These are phyloP conservation scores for Trichomonas vaginalis DNA, from an alignment of 208 protist genomes.

Conservation along the genomic window DNA sequence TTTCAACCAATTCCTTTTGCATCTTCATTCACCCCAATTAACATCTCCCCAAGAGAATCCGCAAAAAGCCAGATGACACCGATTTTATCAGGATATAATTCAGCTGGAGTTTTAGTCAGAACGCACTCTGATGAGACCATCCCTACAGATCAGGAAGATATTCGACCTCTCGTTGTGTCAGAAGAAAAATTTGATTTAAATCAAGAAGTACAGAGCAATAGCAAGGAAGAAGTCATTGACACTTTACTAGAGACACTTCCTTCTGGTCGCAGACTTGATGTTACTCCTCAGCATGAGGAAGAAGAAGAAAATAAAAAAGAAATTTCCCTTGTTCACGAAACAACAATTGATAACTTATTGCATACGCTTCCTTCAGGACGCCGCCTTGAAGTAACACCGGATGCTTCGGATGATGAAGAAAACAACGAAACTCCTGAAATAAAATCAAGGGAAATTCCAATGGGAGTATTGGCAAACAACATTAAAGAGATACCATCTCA, in stretches of 20 bases:
- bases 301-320: background rate
- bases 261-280: background rate
- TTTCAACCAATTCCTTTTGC: background rate
- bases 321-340: background rate
- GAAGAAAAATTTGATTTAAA: background rate
- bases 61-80: background rate
- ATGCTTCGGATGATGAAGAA: background rate
- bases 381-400: background rate
- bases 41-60: background rate
- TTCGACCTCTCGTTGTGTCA: background rate
- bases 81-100: background rate
- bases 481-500: background rate
- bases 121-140: background rate
- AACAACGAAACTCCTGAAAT: background rate
- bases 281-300: background rate
- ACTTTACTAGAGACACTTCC: background rate
- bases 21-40: background rate
- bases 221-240: background rate
- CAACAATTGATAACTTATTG: background rate
- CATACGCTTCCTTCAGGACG: background rate
- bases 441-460: background rate
- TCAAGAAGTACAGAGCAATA: background rate
- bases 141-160: background rate
- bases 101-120: background rate
- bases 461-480: too few relatives aligned